These are phyloP conservation scores for Mycena galericulata DNA, from an alignment of 768 basidiomycete species.

Conservation along the genomic window DNA sequence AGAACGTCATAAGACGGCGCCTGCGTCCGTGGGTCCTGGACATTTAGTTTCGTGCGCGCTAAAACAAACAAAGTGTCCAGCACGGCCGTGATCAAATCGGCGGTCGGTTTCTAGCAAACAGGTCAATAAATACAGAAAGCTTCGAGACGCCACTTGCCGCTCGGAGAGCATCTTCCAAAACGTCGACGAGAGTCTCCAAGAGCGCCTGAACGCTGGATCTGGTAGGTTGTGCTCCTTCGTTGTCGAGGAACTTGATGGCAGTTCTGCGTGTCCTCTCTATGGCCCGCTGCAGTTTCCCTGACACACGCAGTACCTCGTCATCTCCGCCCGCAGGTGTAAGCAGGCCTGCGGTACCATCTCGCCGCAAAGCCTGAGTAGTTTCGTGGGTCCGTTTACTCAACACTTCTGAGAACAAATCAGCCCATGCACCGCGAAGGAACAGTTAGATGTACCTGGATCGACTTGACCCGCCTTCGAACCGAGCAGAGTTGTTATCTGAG, in stretches of 20 bases:
- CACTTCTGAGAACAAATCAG: slow-evolving; percentile 28
- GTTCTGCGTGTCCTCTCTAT: slow-evolving; percentile 69
- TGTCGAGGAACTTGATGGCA: slow-evolving; percentile 61
- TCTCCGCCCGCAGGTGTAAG: slow-evolving; percentile 36
- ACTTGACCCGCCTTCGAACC: slow-evolving; percentile 42
- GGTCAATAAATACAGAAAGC: background rate
- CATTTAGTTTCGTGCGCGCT: slow-evolving; percentile 56
- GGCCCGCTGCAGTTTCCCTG: slow-evolving; percentile 68
- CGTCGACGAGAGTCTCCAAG: slow-evolving; percentile 49
- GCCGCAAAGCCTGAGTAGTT: slow-evolving; percentile 33
- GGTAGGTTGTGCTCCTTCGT: slow-evolving; percentile 10
- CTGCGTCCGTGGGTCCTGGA: slow-evolving; percentile 59
- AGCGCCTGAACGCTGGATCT: slow-evolving; percentile 39
- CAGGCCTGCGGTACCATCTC: slow-evolving; percentile 28
- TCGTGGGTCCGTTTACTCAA: slow-evolving; percentile 37
- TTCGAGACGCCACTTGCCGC: slow-evolving; percentile 41
- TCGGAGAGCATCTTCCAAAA: slow-evolving; percentile 45
- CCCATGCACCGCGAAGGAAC: slow-evolving; percentile 14
- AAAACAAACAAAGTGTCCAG: slow-evolving; percentile 70
- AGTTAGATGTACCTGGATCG: slow-evolving; percentile 35
- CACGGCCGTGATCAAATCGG: slow-evolving; percentile 55
- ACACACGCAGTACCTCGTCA: slow-evolving; percentile 53
- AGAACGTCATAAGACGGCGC: slow-evolving; percentile 60
- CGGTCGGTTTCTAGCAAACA: slow-evolving; percentile 38
- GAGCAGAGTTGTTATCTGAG: slow-evolving; percentile 57